Percentiles rank a stretch among this genome's conserved stretches.
These are phyloP conservation scores for Dothistroma septosporum DNA, from an alignment of 2,329 filamentous ascomycete genomes.

Conservation along the genomic window DNA sequence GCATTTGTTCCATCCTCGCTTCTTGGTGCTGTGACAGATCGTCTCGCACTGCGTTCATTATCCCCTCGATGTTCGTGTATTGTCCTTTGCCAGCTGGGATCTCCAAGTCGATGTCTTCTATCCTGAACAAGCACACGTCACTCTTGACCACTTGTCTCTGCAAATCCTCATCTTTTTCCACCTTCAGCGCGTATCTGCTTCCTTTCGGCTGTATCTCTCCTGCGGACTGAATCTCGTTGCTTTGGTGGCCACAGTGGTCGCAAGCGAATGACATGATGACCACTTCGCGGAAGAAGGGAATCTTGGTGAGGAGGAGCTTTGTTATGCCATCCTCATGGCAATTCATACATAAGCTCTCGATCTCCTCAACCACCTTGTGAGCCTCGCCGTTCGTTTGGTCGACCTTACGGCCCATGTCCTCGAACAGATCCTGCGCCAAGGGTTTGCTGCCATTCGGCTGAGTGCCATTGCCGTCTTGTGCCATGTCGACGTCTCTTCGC, in stretches of 20 bases:
- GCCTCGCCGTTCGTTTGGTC: constrained; percentile 38
- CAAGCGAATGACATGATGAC: constrained; percentile 97
- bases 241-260: constrained; percentile 80
- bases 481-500: constrained; percentile 10
- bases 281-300: constrained; percentile 96
- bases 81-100: constrained; percentile 87
- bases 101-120: constrained; percentile 89
- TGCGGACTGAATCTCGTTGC: constrained; percentile 91
- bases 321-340: constrained; percentile 65
- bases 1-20: constrained; percentile 70
- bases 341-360: constrained; percentile 54
- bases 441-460: constrained; percentile 21
- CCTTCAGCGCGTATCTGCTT: constrained; percentile 73
- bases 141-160: constrained; percentile 87
- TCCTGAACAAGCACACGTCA: constrained; percentile 77
- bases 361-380: constrained; percentile 51
- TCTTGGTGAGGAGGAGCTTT: constrained; percentile 79
- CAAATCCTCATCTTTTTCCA: constrained; percentile 70
- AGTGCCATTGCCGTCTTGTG: constrained; percentile 8
- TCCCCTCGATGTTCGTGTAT: constrained; percentile 87
- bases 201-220: constrained; percentile 89
- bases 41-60: constrained; percentile 71
- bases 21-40: constrained; percentile 80
- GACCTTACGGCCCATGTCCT: constrained; percentile 50
- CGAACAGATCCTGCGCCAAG: constrained; percentile 48